Evolutionary conservation across 2,329 filamentous ascomycete species (phyloP).

Genomic region (Aspergillus viridinutans): DNA sequence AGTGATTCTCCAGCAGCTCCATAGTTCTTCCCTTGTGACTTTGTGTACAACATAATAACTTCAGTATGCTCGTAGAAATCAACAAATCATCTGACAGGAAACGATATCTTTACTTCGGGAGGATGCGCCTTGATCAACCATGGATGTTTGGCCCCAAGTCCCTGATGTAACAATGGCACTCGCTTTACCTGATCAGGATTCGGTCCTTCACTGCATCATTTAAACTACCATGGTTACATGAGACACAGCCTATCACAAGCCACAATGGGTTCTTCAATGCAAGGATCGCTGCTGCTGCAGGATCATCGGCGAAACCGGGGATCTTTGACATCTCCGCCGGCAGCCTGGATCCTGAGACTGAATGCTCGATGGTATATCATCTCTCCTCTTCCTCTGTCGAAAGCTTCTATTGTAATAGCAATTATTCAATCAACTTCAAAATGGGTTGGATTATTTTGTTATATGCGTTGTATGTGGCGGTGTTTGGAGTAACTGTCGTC

Average conservation of each 20-base stretch:
- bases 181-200: not conserved
- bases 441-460: too few relatives aligned
- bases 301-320: not conserved
- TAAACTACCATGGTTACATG: not conserved
- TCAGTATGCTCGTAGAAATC: not conserved
- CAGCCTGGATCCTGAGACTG: not conserved
- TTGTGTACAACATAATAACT: too few relatives aligned
- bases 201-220: not conserved
- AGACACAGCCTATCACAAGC: not conserved
- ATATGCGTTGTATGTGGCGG: not conserved
- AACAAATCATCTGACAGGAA: not conserved
- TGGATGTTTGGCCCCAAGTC: not conserved
- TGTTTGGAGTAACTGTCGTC: conserved; percentile 8
- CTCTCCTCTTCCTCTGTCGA: not conserved
- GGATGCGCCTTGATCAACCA: not conserved
- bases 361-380: not conserved
- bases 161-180: not conserved
- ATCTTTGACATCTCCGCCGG: not conserved
- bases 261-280: not conserved
- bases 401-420: not conserved
- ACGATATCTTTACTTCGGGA: not conserved
- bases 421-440: too few relatives aligned
- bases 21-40: too few relatives aligned
- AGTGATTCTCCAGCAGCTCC: too few relatives aligned
- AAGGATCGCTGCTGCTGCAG: not conserved